Percentiles rank a stretch among this genome's conserved stretches.
Evolutionary conservation across 805 yeast genomes (phyloP).

Genomic region (Cyberlindnera xishuangbannaensis): DNA sequence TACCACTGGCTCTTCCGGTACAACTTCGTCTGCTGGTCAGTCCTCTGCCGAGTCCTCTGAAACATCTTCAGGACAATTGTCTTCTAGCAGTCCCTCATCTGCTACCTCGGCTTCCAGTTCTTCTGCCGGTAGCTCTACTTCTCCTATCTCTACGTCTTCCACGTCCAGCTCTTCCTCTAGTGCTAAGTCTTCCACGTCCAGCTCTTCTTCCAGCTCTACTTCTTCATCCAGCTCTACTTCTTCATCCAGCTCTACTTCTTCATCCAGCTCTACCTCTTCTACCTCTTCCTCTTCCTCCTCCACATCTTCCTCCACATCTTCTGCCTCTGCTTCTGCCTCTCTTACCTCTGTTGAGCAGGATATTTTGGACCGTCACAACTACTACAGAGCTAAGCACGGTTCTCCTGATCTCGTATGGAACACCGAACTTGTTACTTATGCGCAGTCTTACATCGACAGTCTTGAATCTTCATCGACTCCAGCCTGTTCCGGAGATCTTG

Average conservation of each 20-base stretch:
- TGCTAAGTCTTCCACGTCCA: background rate
- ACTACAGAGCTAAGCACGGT: conserved; percentile 41
- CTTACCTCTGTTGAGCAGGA: conserved; percentile 30
- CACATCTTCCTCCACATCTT: conserved; percentile 14
- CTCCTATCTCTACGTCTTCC: conserved; percentile 2
- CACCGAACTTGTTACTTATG: conserved; percentile 38
- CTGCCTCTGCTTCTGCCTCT: conserved; percentile 17
- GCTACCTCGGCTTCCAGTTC: too few relatives aligned
- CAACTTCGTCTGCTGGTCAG: too few relatives aligned
- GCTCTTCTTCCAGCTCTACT: conserved; percentile 2
- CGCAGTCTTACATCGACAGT: conserved; percentile 42
- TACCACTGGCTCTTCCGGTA: too few relatives aligned
- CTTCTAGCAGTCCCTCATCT: too few relatives aligned
- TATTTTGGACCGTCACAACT: conserved; percentile 46
- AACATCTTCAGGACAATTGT: too few relatives aligned
- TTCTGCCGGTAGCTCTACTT: conserved; percentile 1
- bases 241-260: conserved; percentile 8
- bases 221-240: background rate
- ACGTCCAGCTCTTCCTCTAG: conserved; percentile 2
- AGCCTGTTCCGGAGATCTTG: conserved; percentile 55
- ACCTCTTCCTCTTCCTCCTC: conserved; percentile 13
- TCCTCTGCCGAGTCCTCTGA: too few relatives aligned
- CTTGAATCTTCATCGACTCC: conserved; percentile 32
- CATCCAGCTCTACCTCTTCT: conserved; percentile 13
- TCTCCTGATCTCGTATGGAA: conserved; percentile 46